These are phyloP conservation scores for Fragilaria crotonensis DNA, from an alignment of 108 stramenopile species.

Conservation along the genomic window DNA sequence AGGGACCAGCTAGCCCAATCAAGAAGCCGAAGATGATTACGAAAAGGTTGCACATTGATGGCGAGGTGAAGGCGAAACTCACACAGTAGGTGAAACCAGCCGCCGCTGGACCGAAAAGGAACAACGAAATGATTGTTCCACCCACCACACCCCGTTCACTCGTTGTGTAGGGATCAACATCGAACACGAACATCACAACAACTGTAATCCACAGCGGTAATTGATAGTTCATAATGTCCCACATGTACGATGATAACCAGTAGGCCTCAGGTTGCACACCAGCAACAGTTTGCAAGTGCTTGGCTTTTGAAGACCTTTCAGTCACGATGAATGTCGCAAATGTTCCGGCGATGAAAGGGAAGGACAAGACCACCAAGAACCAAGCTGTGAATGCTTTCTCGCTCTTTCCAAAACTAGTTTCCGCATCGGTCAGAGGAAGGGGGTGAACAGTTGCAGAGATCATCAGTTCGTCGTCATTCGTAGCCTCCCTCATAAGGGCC, in stretches of 20 bases:
- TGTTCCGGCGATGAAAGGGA: conserved; percentile 87
- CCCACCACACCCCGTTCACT: conserved; percentile 39
- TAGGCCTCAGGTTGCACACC: conserved; percentile 87
- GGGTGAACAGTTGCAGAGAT: conserved; percentile 51
- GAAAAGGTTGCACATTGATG: conserved; percentile 76
- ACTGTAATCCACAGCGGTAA: conserved; percentile 81
- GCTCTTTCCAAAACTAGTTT: conserved; percentile 31
- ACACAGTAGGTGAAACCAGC: conserved; percentile 90
- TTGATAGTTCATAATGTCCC: conserved; percentile 91
- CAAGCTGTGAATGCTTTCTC: conserved; percentile 59
- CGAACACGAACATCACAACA: conserved; percentile 63
- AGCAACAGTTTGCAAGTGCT: conserved; percentile 96
- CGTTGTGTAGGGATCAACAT: conserved; percentile 48
- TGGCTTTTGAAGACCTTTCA: conserved; percentile 93
- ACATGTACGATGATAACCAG: conserved; percentile 91
- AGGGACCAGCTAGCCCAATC: conserved; percentile 68
- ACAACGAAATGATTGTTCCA: conserved; percentile 59
- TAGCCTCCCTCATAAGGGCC: conserved; percentile 44
- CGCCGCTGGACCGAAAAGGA: conserved; percentile 89
- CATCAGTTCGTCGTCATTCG: conserved; percentile 30
- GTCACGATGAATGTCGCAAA: conserved; percentile 93
- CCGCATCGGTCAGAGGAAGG: conserved; percentile 51
- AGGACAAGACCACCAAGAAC: conserved; percentile 84
- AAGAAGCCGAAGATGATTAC: conserved; percentile 89
- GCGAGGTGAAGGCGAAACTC: conserved; percentile 80